Evolutionary conservation across 768 basidiomycete genomes (phyloP), one percentile per base, ranked within the genome.

Genomic region (Pholiota conissans): DNA sequence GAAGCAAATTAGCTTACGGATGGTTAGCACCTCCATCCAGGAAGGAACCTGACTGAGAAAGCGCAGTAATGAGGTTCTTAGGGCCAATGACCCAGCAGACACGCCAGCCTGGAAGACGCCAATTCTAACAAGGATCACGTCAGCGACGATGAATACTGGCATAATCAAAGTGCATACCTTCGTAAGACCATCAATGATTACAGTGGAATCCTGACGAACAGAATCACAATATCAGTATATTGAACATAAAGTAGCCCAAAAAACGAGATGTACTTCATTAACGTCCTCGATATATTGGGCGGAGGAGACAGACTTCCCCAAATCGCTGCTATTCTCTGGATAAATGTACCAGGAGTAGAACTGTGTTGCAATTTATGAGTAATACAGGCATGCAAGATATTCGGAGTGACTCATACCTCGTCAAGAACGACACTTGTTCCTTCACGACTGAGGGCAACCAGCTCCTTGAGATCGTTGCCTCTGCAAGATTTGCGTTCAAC

Each of bases 311-410:
- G 90, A 87, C 59, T 85, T 84, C 14, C 93, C 94, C 56, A 80
- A 80, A 59, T 93, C 90, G 52, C 79, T 76, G 11, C 85, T 84
- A 56, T 84, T 73, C 45, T 95, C 91, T 10, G 88, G 91, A 69
- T 95, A 96, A 53, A 93, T 88, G 70, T 96, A 95, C 93, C 94
- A 96, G 9, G 91, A 93, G 68, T 97, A 96, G 73, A 95, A 94
- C 87, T 95, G 61, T 39, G 20, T 39, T n/a, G 28, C 48, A 45
- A 32, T 32, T 46, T 52, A 26, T 51, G 26, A 52, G 53, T 26
- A 39, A 42, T 3, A 46, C 4, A 13, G 4, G n/a, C 18, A 22
- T 13, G 6, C 3, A 9, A 18, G 10, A 45, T 40, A 22, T 6
- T 32, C 5, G 22, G 9, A 40, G 20, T 10, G 18, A 9, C 3